Base-by-base conservation (phyloP, 2,329 filamentous ascomycete genomes). In the Aspergillus latus region DNA sequence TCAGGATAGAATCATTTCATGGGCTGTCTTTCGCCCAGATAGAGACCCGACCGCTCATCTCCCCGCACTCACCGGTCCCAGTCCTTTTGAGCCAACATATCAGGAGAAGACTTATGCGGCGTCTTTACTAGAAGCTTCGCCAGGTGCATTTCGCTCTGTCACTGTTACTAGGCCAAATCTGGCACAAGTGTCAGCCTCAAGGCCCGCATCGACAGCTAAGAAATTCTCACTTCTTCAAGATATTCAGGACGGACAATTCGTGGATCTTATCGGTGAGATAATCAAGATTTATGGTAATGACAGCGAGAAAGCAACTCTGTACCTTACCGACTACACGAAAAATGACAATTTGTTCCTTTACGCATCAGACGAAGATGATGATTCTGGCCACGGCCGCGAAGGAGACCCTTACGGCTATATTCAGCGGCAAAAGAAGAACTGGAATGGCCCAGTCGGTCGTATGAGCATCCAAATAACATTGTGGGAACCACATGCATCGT, bases 281-380 rank as follows among this genome's bases (percentile, higher is more conserved):
- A 81, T 92, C 46, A 85, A 81, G 62, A 75, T 80, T 0, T 83
- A 77, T 62, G 66, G 74, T 11, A 69, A 64, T 28, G 70, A 73
- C 39, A 64, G 63, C 45, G 78, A 81, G 28, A 82, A 74, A 55
- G 73, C 83, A 10, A 83, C 84, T 4, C 61, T 96, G 0, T 92
- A 92, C 77, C 76, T 96, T 15, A 88, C 89, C 0, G 92, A 97
- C 72, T 96, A 92, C 70, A 95, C 91, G 0, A 75, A 83, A 49
- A 90, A 97, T 65, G 66, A 78, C 0, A 58, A 66, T 1, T 85
- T 97, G 56, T 87, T 81, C 61, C 72, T 85, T 36, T 84, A 84
- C 56, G 64, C 67, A 11, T 67, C 76, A 34, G 70, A 75, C 8
- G 66, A 63, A 13, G 62, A 63, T 13, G 62, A 69, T 1, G 69